Evolutionary conservation across 345 rosid genomes (phyloP).

Genomic region (Lumnitzera racemosa): DNA sequence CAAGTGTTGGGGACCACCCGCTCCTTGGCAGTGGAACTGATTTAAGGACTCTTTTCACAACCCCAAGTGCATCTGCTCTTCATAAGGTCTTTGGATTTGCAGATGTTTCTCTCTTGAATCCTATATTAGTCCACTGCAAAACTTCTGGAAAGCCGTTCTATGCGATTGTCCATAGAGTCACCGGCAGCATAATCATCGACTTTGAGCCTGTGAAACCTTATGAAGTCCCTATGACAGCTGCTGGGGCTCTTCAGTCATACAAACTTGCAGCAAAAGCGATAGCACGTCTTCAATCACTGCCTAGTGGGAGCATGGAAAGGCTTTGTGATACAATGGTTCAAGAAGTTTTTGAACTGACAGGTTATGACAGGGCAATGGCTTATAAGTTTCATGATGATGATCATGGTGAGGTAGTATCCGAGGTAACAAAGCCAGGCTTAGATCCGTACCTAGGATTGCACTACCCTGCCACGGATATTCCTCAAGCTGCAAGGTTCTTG

Average conservation of each 20-base stretch:
- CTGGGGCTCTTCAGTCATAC: slow-evolving; percentile 95
- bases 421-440: slow-evolving; percentile 74
- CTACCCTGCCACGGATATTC: slow-evolving; percentile 96
- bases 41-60: slow-evolving; percentile 64
- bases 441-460: slow-evolving; percentile 97
- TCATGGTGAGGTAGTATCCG: slow-evolving; percentile 93
- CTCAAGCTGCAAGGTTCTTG: slow-evolving; percentile 89
- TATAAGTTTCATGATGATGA: slow-evolving; percentile 97
- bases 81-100: slow-evolving; percentile 81
- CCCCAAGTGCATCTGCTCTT: slow-evolving; percentile 83
- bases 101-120: slow-evolving; percentile 87
- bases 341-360: slow-evolving; percentile 92
- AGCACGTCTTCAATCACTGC: slow-evolving; percentile 71
- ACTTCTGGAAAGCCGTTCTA: slow-evolving; percentile 93
- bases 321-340: slow-evolving; percentile 90
- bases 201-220: slow-evolving; percentile 95
- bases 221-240: slow-evolving; percentile 95
- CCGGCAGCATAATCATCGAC: slow-evolving; percentile 81
- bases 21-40: slow-evolving; percentile 76
- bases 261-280: slow-evolving; percentile 97
- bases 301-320: slow-evolving; percentile 87
- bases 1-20: slow-evolving; percentile 83
- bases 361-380: slow-evolving; percentile 94
- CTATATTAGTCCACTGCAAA: slow-evolving; percentile 90
- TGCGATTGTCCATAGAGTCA: slow-evolving; percentile 83